Base-by-base conservation (phyloP, 2,329 filamentous ascomycete genomes). In the Aspergillus tamarii region DNA sequence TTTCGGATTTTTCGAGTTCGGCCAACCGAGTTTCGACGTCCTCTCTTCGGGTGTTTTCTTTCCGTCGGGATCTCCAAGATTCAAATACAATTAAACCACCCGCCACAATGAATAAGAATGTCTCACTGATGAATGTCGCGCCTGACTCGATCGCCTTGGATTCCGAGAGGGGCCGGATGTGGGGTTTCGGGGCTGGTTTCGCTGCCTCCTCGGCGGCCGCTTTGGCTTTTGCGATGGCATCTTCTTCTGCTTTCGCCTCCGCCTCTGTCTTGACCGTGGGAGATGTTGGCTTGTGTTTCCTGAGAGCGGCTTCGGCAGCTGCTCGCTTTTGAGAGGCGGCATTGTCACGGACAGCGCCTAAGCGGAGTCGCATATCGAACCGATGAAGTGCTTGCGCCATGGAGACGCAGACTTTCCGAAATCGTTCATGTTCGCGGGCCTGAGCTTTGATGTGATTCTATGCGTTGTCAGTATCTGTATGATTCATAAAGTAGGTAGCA, bases 391-490 rank as follows among this genome's bases (percentile, higher is more conserved):
- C 76, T 73, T 91, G 88, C 11, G 89, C 89, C 70, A 89, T 85
- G 56, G 78, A 80, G 66, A 91, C 82, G 72, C 88, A 90, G 65
- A 87, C 73, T 54, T 79, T 80, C 54, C 88, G 85, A 74, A 91
- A 91, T 12, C 84, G 82, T 60, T 89, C 87, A 82, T 91, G 88
- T 75, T 91, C 88, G 69, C 86, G 86, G 23, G 88, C 88, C 78
- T 89, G 88, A 60, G 82, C 82, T 76, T 90, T 91, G 75, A 91
- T 89, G 74, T 83, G 83, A 71, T 88, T 90, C 88, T 90, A 73
- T n/a, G 21, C 39, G 55, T 9, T 46, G 70, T 76, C 62, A 77
- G 73, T 66, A 65, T 64, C 11, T 28, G 34, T 54, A 23, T 43
- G 30, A 32, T 11, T 34, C 6, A 21, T 46, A 21, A 10, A 16